Percentiles rank a stretch among this genome's conserved stretches.
phyloP scores from a whole-genome alignment of 2,329 filamentous ascomycete species.

The Verticillium zaregamsianum region DNA sequence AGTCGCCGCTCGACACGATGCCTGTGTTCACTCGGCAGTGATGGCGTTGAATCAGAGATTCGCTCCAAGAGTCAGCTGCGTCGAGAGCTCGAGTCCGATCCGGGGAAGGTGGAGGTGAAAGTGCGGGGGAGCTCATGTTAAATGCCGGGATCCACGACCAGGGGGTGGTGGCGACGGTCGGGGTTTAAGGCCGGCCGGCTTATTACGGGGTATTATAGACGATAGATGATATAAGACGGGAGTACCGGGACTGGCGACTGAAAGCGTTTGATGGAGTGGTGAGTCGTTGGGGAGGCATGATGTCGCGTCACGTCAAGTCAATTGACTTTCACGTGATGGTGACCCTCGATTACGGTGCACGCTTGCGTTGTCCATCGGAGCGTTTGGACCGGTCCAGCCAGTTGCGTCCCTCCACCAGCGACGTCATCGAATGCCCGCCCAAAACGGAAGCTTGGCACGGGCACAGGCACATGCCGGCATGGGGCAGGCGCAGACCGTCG shows the following conservation, averaged over 20 bases:
- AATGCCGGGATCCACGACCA: background rate
- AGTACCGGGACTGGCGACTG: background rate
- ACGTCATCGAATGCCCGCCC: background rate
- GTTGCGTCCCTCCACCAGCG: background rate
- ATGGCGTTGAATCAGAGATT: background rate
- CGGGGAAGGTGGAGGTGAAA: background rate
- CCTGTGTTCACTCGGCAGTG: slow-evolving; percentile 8
- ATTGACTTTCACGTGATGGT: background rate
- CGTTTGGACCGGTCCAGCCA: background rate
- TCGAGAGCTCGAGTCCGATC: background rate
- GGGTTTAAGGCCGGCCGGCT: too few relatives aligned
- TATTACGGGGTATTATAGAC: too few relatives aligned
- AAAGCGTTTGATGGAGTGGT: background rate
- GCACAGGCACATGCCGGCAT: background rate
- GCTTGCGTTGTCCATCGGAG: background rate
- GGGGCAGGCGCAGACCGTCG: background rate
- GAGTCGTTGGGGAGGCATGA: background rate
- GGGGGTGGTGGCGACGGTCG: background rate
- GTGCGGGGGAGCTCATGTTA: background rate
- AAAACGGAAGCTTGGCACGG: background rate
- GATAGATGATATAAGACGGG: background rate
- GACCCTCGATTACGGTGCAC: background rate
- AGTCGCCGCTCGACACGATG: slow-evolving; percentile 11
- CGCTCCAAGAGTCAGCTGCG: background rate
- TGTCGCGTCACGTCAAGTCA: background rate